phyloP scores from a whole-genome alignment of 495 filamentous ascomycete genomes.

The Filosporella fistucella region DNA sequence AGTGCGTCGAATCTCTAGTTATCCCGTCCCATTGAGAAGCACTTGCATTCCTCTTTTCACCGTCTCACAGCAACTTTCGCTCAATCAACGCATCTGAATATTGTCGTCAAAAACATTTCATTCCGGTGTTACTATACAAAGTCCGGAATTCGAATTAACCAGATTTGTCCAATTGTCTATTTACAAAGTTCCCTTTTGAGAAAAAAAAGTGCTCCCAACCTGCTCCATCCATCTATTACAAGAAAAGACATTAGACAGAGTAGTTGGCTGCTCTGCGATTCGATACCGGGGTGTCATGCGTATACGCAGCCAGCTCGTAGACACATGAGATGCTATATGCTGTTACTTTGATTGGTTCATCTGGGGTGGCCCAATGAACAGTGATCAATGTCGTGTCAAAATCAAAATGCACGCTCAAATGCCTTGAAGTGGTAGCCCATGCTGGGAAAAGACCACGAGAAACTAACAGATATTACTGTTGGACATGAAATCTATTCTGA shows the following conservation, averaged over 20 bases:
- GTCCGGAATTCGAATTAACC: too few species aligned
- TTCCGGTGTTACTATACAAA: too few species aligned
- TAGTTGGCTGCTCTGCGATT: too few species aligned
- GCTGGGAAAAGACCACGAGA: conserved; percentile 8
- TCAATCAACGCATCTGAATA: too few species aligned
- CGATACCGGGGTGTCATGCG: too few species aligned
- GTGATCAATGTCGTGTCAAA: conserved; percentile 2
- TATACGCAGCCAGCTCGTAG: conserved; percentile 13
- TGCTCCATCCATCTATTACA: conserved; percentile 16
- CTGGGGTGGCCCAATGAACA: neutral
- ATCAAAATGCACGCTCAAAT: conserved; percentile 26
- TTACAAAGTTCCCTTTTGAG: conserved; percentile 6
- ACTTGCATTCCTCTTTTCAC: too few species aligned
- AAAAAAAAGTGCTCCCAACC: neutral
- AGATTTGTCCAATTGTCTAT: conserved; percentile 9
- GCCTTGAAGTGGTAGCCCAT: conserved; percentile 15
- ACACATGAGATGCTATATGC: conserved; percentile 9
- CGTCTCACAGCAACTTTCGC: too few species aligned
- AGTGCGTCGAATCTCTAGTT: too few species aligned
- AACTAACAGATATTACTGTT: conserved; percentile 7
- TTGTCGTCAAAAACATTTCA: too few species aligned
- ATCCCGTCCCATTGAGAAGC: too few species aligned
- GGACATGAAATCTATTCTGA: conserved; percentile 11
- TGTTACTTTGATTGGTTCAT: neutral
- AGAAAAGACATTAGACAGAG: conserved; percentile 19